phyloP scores from a whole-genome alignment of 768 basidiomycete genomes.

The Lactarius quietus region DNA sequence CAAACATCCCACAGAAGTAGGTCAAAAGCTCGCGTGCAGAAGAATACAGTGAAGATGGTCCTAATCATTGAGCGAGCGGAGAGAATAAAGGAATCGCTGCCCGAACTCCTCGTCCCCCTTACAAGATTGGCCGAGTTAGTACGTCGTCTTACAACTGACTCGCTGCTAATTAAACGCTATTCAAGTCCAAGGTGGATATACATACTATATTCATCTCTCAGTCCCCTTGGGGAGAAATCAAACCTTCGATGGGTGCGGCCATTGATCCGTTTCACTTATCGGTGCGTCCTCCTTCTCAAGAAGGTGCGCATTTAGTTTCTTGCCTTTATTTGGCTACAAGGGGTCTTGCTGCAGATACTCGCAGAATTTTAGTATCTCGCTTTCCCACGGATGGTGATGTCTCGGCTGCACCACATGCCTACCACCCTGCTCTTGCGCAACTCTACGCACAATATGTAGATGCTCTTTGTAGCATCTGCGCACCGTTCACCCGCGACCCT shows the following conservation, averaged over 20 bases:
- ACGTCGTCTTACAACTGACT: constrained; percentile 27
- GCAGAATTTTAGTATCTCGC: constrained; percentile 39
- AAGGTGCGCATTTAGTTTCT: constrained; percentile 42
- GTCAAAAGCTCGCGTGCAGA: constrained; percentile 31
- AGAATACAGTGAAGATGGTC: constrained; percentile 46
- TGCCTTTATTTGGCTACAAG: neutral
- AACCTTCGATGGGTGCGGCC: constrained; percentile 64
- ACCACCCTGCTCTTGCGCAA: constrained; percentile 52
- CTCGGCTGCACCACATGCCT: constrained; percentile 33
- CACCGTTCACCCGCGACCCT: constrained; percentile 61
- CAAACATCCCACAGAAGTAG: constrained; percentile 12
- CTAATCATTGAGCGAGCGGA: constrained; percentile 68
- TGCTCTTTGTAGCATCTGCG: constrained; percentile 57
- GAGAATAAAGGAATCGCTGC: constrained; percentile 54
- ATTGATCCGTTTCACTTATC: constrained; percentile 71
- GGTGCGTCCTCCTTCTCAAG: constrained; percentile 49
- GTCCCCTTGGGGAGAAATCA: constrained; percentile 66
- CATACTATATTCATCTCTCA: constrained; percentile 62
- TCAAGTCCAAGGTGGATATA: constrained; percentile 55
- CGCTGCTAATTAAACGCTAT: neutral
- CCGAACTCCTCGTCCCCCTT: constrained; percentile 66
- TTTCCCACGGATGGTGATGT: constrained; percentile 32
- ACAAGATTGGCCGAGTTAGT: constrained; percentile 72
- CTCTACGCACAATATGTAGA: constrained; percentile 64
- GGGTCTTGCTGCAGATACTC: constrained; percentile 30